Conservation (phyloP, 768 basidiomycete genomes). For the Boletus edulis region DNA sequence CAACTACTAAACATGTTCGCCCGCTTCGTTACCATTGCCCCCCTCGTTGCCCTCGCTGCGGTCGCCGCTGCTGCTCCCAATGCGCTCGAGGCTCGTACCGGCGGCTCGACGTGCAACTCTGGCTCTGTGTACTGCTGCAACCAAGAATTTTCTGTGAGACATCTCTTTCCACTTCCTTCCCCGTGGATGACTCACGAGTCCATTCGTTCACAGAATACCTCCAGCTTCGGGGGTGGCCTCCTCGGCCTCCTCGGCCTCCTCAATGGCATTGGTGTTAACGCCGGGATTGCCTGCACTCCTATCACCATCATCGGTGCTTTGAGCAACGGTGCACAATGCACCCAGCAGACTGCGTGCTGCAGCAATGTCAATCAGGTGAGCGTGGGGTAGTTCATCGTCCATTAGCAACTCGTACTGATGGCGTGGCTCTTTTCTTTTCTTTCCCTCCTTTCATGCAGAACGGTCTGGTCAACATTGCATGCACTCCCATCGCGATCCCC, state of each 20-base stretch:
- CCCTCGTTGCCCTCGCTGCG: neutral
- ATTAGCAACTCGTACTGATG: no score
- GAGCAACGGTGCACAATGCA: neutral
- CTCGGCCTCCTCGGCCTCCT: neutral
- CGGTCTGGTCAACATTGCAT: no score
- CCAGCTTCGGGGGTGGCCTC: neutral
- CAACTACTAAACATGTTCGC: neutral
- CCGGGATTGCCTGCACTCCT: no score
- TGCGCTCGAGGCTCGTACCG: neutral
- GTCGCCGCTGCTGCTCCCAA: neutral
- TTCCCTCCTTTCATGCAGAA: no score
- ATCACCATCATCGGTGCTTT: neutral
- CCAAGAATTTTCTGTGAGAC: neutral
- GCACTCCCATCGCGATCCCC: no score
- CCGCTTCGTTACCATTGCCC: neutral
- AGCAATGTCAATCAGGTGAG: neutral
- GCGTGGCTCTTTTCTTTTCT: no score
- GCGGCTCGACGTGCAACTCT: neutral
- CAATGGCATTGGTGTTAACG: no score
- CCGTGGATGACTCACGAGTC: neutral
- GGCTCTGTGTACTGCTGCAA: neutral
- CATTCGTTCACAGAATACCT: neutral
- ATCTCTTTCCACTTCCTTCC: neutral
- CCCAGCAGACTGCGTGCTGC: neutral
- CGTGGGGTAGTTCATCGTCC: no score